Base-by-base conservation (phyloP, 78 protist species). In the Creolimax fragrantissima region DNA sequence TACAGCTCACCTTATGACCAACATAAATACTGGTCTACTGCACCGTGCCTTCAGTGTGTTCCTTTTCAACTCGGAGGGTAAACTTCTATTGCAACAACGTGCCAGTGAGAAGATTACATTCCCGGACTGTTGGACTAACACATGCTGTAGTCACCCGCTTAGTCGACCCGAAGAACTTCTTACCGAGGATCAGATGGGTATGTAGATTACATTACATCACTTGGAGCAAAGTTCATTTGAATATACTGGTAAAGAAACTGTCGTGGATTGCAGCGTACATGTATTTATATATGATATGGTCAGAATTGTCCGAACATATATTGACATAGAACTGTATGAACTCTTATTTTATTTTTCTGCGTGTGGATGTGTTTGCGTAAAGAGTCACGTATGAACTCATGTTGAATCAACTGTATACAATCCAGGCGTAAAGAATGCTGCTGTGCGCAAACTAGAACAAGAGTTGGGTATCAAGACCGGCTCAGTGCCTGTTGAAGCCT, bases 21-120 rank as follows among this genome's bases (percentile, higher is more conserved):
- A 88, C 43, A 94, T 93, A 83, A 32, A 93, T 42, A 88, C 47
- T 81, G 96, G 93, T 41, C 39, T 90, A 3, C 94, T 97, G 3
- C 98, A 97, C 92, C 93, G 98, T 2, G 98, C 98, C 2, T 97
- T 97, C 93, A 85, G 94, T 39, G 93, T 97, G 32, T 94, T 97
- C 35, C 84, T 97, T 2, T 95, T 97, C 93, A 92, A 93, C 89
- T 2, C 43, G 41, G 42, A 90, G n/a, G 90, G 93, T 91, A 7
- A 93, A 81, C 91, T 96, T 2, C 90, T 97, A 36, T 91, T 97
- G 3, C 98, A 97, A 42, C 94, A 94, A 88, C 94, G 98, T 2
- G 92, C 98, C 17, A 35, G 4, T 3, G 93, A 91, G 37, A 97
- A 97, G 94, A 95, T 95, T 37, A 95, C 97, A 4, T 97, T 97